These are phyloP conservation scores for Pistacia vera DNA, from an alignment of 345 rosid genomes.

Conservation along the genomic window DNA sequence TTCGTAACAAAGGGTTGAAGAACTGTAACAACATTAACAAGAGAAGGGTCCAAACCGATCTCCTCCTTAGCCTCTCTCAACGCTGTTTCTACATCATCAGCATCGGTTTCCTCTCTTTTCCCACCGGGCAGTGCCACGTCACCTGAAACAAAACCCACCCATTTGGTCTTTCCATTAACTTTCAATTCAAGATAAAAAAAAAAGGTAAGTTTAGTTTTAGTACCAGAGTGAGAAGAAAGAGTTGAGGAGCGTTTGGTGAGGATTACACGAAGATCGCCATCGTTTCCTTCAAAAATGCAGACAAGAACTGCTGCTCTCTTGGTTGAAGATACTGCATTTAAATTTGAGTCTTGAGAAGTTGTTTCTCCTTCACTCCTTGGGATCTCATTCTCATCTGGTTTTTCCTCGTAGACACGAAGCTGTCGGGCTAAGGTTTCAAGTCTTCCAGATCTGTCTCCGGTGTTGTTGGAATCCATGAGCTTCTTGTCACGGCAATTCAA, in stretches of 20 bases:
- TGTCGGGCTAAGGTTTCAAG: slow-evolving; percentile 20
- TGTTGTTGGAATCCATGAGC: slow-evolving; percentile 16
- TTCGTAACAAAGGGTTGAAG: slow-evolving; percentile 34
- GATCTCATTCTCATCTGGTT: not conserved
- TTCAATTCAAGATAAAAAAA: not conserved
- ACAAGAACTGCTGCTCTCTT: slow-evolving; percentile 37
- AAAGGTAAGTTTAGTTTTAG: not conserved
- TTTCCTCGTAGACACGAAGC: slow-evolving; percentile 20
- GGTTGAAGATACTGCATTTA: slow-evolving; percentile 17
- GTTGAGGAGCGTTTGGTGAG: slow-evolving; percentile 34
- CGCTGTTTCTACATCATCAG: slow-evolving; percentile 40
- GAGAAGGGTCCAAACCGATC: slow-evolving; percentile 50
- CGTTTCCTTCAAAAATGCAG: slow-evolving; percentile 31
- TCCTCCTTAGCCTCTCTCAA: slow-evolving; percentile 52
- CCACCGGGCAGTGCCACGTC: slow-evolving; percentile 57
- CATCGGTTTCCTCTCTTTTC: slow-evolving; percentile 43
- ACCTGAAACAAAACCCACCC: slow-evolving; percentile 25
- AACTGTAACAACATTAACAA: slow-evolving; percentile 43
- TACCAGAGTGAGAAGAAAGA: slow-evolving; percentile 35
- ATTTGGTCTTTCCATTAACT: not conserved
- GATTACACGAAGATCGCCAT: slow-evolving; percentile 30
- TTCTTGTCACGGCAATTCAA: not conserved
- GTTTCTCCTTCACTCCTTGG: not conserved
- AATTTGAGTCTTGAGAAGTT: not conserved
- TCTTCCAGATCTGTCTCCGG: not conserved